Evolutionary conservation across 2,329 filamentous ascomycete species (phyloP).

Genomic region (Claviceps paspali): DNA sequence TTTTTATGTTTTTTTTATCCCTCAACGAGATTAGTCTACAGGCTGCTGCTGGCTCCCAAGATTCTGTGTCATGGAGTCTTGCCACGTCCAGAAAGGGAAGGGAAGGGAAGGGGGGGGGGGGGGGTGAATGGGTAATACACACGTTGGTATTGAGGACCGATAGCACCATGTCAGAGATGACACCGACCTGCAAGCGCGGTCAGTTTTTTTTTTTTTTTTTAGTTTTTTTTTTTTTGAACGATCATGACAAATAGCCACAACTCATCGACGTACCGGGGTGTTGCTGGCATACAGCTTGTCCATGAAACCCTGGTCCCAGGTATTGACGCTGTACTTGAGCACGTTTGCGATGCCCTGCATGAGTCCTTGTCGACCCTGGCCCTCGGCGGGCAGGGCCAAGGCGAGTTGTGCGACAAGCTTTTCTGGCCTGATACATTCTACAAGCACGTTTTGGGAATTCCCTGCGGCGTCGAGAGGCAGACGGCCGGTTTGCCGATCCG

Average conservation of each 20-base stretch:
- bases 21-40: too few relatives aligned
- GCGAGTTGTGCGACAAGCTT: conserved; percentile 39
- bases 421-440: conserved; percentile 45
- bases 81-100: not conserved
- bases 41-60: too few relatives aligned
- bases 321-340: conserved; percentile 81
- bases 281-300: conserved; percentile 91
- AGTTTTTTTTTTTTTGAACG: not conserved
- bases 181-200: conserved; percentile 45
- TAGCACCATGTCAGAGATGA: conserved; percentile 72
- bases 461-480: conserved; percentile 24
- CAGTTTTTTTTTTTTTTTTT: not conserved
- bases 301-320: conserved; percentile 94
- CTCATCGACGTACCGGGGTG: conserved; percentile 59
- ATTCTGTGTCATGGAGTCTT: too few relatives aligned
- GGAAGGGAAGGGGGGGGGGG: not conserved
- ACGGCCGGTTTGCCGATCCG: conserved; percentile 35
- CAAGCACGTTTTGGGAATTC: conserved; percentile 38
- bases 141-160: conserved; percentile 82
- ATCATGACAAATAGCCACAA: too few relatives aligned
- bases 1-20: too few relatives aligned
- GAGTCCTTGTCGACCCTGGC: conserved; percentile 56
- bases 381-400: conserved; percentile 42
- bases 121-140: too few relatives aligned
- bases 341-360: conserved; percentile 55